Evolutionary conservation across 306 rosid species (phyloP), one percentile per base, ranked within the genome.

Genomic region (Glycine tomentella): DNA sequence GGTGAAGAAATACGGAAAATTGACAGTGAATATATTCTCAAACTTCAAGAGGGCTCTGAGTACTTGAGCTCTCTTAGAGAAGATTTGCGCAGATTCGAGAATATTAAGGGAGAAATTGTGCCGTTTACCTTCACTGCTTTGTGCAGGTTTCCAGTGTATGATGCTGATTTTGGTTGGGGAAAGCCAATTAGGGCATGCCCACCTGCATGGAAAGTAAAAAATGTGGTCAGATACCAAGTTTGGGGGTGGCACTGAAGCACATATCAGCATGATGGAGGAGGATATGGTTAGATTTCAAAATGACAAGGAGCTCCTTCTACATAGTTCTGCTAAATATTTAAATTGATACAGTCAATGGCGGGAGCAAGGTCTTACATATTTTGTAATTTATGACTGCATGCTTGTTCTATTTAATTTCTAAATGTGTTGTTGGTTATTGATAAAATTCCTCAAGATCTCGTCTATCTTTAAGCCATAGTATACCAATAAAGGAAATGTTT

Each of bases 71-170:
- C 57, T 52, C 57, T 52, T 52, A 52, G 57, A 14, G 57, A 52
- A 0, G 57, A 52, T 52, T 52, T 52, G 17, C 57, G 17, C 1
- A 52, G 17, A 52, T 52, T 52, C 17, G 57, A 52, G 17, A 52
- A 13, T 1, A 13, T 52, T 52, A 52, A 52, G 57, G 57, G 57
- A 8, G 57, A 52, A 14, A 52, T 52, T 52, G 57, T 52, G 57
- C 57, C 57, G 57, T 52, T 52, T 52, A 52, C 57, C 57, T 52
- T 52, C 57, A 52, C 57, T 52, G 7, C 57, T 52, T 14, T 52
- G 57, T 52, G 57, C 8, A 52, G 57, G 57, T 52, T 52, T 13
- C 57, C 57, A 1, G 57, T 52, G 17, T 52, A 52, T 52, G 57
- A 52, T 14, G 57, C 17, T 52, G 57, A 52, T 52, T 52, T 52